Conservation (phyloP, 192 early-diverging fungal species). For the Podila verticillata region DNA sequence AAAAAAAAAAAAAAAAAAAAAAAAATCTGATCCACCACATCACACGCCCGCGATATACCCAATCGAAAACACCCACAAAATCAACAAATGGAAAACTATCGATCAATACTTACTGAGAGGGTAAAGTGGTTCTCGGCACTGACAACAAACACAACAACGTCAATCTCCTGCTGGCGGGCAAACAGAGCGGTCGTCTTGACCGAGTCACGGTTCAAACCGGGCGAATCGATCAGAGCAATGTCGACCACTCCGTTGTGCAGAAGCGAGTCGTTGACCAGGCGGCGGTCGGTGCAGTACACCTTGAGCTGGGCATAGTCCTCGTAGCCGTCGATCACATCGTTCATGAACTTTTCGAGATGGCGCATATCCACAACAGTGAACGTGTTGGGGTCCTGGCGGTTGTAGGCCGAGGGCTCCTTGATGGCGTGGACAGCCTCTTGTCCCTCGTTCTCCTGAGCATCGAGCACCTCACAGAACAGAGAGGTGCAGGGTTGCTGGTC, state of each 20-base stretch:
- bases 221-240: constrained; percentile 97
- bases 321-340: constrained; percentile 86
- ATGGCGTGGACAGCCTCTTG: constrained; percentile 95
- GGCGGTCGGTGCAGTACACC: constrained; percentile 87
- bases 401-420: constrained; percentile 71
- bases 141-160: constrained; percentile 99
- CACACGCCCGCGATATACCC: background rate
- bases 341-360: constrained; percentile 76
- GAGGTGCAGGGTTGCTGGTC: constrained; percentile 99
- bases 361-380: constrained; percentile 74
- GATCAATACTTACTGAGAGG: constrained; percentile 75
- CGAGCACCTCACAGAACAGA: constrained; percentile 95
- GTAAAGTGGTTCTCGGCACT: constrained; percentile 99
- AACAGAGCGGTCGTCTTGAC: constrained; percentile 97
- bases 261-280: constrained; percentile 69
- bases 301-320: constrained; percentile 90
- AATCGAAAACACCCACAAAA: constrained; percentile 2
- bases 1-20: background rate
- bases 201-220: constrained; percentile 97
- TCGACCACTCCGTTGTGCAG: constrained; percentile 97
- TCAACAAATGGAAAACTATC: background rate
- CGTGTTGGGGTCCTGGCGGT: constrained; percentile 74
- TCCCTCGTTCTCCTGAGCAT: constrained; percentile 88
- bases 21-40: background rate
- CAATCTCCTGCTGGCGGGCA: constrained; percentile 98